Percentiles rank a stretch among this genome's conserved stretches.
These are phyloP conservation scores for Lanmaoa rubissima DNA, from an alignment of 768 basidiomycete genomes.

Conservation along the genomic window DNA sequence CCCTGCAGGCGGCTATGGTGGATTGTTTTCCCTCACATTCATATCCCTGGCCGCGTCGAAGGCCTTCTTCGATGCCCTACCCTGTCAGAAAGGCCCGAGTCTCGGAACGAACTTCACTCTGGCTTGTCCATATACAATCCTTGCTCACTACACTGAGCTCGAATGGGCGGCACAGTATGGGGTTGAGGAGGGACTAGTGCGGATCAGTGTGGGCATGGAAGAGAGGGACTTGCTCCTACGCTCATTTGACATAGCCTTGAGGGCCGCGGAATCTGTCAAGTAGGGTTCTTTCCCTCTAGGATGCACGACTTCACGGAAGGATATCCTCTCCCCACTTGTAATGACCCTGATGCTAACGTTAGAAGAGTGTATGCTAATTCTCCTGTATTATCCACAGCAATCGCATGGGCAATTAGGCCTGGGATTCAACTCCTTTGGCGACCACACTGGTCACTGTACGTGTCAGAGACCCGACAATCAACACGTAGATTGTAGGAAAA, in stretches of 20 bases:
- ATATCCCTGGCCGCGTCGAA: constrained; percentile 60
- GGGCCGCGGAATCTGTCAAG: constrained; percentile 59
- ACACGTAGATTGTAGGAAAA: no score
- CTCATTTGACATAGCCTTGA: constrained; percentile 63
- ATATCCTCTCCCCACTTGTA: background rate
- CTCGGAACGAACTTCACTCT: constrained; percentile 96
- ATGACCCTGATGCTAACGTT: background rate
- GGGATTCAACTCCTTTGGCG: constrained; percentile 4
- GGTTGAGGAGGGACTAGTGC: constrained; percentile 79
- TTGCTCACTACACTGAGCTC: constrained; percentile 87
- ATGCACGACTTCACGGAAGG: background rate
- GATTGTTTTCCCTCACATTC: constrained; percentile 87
- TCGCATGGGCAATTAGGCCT: background rate
- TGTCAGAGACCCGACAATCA: no score
- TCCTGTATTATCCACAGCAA: background rate
- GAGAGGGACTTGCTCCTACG: constrained; percentile 52
- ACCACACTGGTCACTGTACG: background rate
- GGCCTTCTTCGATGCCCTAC: constrained; percentile 83
- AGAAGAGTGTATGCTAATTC: background rate
- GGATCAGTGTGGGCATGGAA: constrained; percentile 93
- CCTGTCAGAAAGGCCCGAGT: constrained; percentile 86
- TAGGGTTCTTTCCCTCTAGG: constrained; percentile 4
- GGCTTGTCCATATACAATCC: constrained; percentile 88
- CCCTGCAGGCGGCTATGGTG: constrained; percentile 65
- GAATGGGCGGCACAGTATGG: constrained; percentile 90